These are phyloP conservation scores for Fusarium albidum DNA, from an alignment of 2,329 filamentous ascomycete species.

Conservation along the genomic window DNA sequence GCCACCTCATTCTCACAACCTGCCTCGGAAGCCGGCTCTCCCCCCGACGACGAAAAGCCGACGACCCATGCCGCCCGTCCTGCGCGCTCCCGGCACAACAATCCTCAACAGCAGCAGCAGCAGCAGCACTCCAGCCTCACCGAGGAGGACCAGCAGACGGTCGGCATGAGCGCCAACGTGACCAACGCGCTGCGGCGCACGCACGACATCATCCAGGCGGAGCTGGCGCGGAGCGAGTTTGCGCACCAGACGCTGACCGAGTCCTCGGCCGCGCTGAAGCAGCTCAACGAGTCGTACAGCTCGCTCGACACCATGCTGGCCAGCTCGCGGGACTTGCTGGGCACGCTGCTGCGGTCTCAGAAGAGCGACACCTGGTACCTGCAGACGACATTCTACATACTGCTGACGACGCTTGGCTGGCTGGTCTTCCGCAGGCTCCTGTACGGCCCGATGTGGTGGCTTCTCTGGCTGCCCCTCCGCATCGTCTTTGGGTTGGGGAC, in stretches of 20 bases:
- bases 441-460: slow-evolving; percentile 91
- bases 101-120: slow-evolving; percentile 45
- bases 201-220: slow-evolving; percentile 84
- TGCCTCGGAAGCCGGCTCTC: slow-evolving; percentile 44
- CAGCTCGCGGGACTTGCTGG: slow-evolving; percentile 77
- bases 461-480: slow-evolving; percentile 84
- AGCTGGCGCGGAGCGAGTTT: slow-evolving; percentile 87
- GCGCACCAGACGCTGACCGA: slow-evolving; percentile 88
- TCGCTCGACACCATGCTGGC: slow-evolving; percentile 80
- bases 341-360: slow-evolving; percentile 82
- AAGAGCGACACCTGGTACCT: slow-evolving; percentile 99
- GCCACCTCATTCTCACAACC: slow-evolving; percentile 69
- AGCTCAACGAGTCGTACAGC: slow-evolving; percentile 82
- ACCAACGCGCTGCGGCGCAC: slow-evolving; percentile 85
- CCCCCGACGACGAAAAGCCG: slow-evolving; percentile 36
- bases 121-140: slow-evolving; percentile 52
- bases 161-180: slow-evolving; percentile 82
- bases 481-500: slow-evolving; percentile 68
- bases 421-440: slow-evolving; percentile 83
- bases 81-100: slow-evolving; percentile 34
- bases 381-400: slow-evolving; percentile 85
- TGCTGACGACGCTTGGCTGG: slow-evolving; percentile 82
- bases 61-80: slow-evolving; percentile 33
- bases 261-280: slow-evolving; percentile 81
- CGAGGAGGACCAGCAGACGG: slow-evolving; percentile 75